phyloP scores from a whole-genome alignment of 2,329 filamentous ascomycete species.

The Fusarium sp. region DNA sequence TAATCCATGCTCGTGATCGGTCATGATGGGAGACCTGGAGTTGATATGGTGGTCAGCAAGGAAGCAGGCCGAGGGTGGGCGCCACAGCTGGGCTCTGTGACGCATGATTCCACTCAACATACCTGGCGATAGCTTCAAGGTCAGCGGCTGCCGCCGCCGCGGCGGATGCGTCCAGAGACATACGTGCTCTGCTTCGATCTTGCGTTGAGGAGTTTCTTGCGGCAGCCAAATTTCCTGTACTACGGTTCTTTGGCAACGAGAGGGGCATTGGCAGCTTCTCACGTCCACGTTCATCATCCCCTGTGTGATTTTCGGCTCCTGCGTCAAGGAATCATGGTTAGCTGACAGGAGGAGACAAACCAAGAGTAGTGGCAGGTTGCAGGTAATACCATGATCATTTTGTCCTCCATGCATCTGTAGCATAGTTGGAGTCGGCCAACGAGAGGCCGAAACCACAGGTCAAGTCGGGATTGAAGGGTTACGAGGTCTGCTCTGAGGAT shows the following conservation, averaged over 20 bases:
- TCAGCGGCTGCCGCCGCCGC: constrained; percentile 68
- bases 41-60: constrained; percentile 46
- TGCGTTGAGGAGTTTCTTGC: constrained; percentile 56
- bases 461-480: constrained; percentile 33
- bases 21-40: constrained; percentile 80
- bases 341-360: constrained; percentile 30
- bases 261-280: constrained; percentile 60
- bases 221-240: constrained; percentile 70
- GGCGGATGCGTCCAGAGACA: constrained; percentile 81
- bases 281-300: constrained; percentile 56
- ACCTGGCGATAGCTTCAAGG: constrained; percentile 81
- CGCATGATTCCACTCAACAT: constrained; percentile 44
- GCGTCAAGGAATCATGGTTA: constrained; percentile 36
- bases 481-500: constrained; percentile 35
- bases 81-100: constrained; percentile 31
- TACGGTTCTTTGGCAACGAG: constrained; percentile 72
- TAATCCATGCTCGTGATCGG: constrained; percentile 88
- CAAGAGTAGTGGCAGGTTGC: constrained; percentile 5
- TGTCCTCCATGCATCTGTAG: constrained; percentile 58
- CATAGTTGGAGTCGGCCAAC: constrained; percentile 54
- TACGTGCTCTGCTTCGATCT: constrained; percentile 73
- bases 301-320: constrained; percentile 51
- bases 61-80: constrained; percentile 24
- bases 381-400: constrained; percentile 54
- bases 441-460: constrained; percentile 36